Evolutionary conservation across 192 early-diverging fungal genomes (phyloP).

Genomic region (Podila epigama): DNA sequence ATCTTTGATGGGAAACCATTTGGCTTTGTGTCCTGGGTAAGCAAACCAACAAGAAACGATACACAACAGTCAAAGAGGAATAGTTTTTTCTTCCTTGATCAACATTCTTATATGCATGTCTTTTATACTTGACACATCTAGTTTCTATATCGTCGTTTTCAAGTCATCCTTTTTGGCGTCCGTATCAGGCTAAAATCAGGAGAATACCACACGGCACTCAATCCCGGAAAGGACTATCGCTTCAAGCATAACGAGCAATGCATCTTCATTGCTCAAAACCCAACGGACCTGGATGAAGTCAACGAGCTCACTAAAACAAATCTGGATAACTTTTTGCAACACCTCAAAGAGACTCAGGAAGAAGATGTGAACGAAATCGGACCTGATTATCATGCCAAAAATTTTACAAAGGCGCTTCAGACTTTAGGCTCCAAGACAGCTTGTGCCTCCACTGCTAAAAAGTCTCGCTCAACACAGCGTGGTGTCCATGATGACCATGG

Average conservation of each 20-base stretch:
- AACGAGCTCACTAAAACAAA: constrained; percentile 35
- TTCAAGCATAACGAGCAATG: constrained; percentile 59
- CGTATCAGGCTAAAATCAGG: constrained; percentile 38
- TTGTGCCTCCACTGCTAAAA: constrained; percentile 2
- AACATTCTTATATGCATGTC: neutral
- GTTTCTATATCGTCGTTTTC: constrained; percentile 57
- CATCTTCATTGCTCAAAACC: constrained; percentile 66
- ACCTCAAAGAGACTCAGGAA: constrained; percentile 17
- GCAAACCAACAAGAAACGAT: neutral
- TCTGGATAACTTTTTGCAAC: constrained; percentile 27
- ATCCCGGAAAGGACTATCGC: constrained; percentile 65
- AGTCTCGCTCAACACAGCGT: constrained; percentile 3
- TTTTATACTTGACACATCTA: constrained; percentile 5
- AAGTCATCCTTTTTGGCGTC: constrained; percentile 57
- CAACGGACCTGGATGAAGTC: constrained; percentile 56
- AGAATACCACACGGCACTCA: constrained; percentile 60
- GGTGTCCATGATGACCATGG: neutral
- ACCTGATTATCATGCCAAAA: constrained; percentile 36
- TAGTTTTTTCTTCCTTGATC: neutral
- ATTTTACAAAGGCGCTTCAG: constrained; percentile 28
- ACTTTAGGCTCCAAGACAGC: constrained; percentile 7
- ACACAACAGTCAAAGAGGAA: neutral
- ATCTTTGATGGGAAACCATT: constrained; percentile 69
- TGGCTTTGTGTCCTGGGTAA: constrained; percentile 61
- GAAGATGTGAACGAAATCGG: constrained; percentile 22